These are phyloP conservation scores for Naegleria gruberi DNA, from an alignment of 208 protist genomes.

Conservation along the genomic window DNA sequence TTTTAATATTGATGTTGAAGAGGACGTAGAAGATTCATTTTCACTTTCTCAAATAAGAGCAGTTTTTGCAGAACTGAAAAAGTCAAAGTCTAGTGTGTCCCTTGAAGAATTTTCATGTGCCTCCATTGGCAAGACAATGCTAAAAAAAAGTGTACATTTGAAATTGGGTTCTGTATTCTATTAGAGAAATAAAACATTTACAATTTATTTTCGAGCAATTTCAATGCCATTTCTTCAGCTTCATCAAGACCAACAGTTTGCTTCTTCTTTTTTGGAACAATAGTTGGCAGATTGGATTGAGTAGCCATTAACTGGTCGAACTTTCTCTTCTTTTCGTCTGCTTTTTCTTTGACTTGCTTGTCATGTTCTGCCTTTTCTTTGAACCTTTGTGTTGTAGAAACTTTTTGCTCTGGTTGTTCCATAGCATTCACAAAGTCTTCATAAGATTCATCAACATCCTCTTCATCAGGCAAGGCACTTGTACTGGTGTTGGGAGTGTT, in stretches of 20 bases:
- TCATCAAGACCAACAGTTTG: background rate
- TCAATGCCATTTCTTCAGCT: background rate
- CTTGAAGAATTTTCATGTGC: background rate
- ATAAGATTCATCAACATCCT: slow-evolving; percentile 1
- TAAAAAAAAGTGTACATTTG: background rate
- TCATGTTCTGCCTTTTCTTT: background rate
- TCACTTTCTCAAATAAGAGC: background rate
- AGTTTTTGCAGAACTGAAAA: background rate
- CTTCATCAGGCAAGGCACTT: background rate
- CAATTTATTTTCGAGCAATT: background rate
- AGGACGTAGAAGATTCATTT: background rate
- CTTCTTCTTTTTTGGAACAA: background rate
- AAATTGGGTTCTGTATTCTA: background rate
- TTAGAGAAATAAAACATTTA: background rate
- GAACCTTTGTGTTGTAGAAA: background rate
- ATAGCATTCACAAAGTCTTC: background rate
- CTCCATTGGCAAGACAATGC: background rate
- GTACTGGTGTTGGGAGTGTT: too few relatives aligned
- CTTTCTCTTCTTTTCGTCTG: background rate
- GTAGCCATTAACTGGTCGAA: background rate
- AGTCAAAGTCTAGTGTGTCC: background rate
- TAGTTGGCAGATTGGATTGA: background rate
- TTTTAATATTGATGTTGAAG: background rate
- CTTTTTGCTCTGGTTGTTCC: background rate
- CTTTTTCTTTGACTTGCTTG: background rate